phyloP scores from a whole-genome alignment of 331 rosid genomes.

The Erythrophleum ivorense region DNA sequence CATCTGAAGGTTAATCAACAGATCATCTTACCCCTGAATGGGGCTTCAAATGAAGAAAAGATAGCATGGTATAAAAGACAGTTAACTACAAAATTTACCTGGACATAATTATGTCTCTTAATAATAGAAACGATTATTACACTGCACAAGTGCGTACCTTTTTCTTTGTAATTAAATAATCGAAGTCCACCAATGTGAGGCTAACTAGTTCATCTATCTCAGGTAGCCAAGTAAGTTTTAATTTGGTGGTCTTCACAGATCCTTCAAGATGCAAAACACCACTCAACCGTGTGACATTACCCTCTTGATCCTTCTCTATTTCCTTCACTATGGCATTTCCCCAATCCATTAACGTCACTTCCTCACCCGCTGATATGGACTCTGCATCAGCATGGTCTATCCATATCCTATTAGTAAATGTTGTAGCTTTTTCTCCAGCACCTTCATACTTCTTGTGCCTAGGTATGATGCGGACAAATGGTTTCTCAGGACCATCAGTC shows the following conservation, averaged over 20 bases:
- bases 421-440: conserved; percentile 87
- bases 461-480: conserved; percentile 75
- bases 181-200: conserved; percentile 82
- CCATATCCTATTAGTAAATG: conserved; percentile 74
- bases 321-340: conserved; percentile 87
- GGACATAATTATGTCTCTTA: not conserved
- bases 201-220: conserved; percentile 74
- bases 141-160: conserved; percentile 62
- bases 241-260: conserved; percentile 90
- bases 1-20: not conserved
- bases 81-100: conserved; percentile 23
- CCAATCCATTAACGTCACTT: conserved; percentile 96
- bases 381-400: conserved; percentile 80
- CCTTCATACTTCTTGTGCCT: conserved; percentile 92
- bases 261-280: conserved; percentile 95
- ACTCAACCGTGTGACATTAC: conserved; percentile 64
- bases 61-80: conserved; percentile 8
- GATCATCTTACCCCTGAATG: conserved; percentile 7
- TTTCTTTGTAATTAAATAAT: conserved; percentile 87
- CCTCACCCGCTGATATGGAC: conserved; percentile 70
- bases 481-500: conserved; percentile 83
- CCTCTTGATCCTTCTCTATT: conserved; percentile 72
- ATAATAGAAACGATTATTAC: not conserved
- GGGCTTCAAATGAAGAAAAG: conserved; percentile 19
- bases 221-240: conserved; percentile 96